These are phyloP conservation scores for Uronychia binucleata DNA, from an alignment of 73 alveolate genomes.

Conservation along the genomic window DNA sequence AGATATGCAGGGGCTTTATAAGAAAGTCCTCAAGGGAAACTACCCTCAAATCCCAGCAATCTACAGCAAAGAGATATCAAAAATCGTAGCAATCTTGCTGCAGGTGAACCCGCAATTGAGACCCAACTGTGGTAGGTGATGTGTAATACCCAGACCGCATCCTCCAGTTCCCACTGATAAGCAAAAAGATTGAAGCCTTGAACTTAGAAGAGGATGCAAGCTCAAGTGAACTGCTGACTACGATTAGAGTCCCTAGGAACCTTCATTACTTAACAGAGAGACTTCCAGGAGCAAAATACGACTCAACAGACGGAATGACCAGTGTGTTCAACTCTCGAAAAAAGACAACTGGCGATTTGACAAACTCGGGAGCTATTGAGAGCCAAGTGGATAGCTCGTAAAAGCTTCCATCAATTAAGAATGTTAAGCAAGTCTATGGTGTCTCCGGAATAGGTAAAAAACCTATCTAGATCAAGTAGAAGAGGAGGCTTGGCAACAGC, in stretches of 20 bases:
- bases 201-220: constrained; percentile 38
- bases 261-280: constrained; percentile 78
- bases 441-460: neutral
- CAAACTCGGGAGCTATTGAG: constrained; percentile 2
- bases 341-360: neutral
- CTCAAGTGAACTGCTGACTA: constrained; percentile 50
- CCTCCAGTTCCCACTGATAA: neutral
- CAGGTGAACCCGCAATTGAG: constrained; percentile 16
- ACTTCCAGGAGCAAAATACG: constrained; percentile 87
- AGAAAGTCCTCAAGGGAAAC: constrained; percentile 54
- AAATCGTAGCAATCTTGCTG: neutral
- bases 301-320: neutral
- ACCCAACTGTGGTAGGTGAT: constrained; percentile 58
- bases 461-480: neutral
- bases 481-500: neutral
- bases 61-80: neutral
- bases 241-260: constrained; percentile 84
- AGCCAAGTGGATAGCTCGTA: constrained; percentile 14
- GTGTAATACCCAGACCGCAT: constrained; percentile 22
- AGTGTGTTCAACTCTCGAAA: neutral
- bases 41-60: neutral
- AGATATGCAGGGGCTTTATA: constrained; percentile 74
- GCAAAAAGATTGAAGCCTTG: neutral
- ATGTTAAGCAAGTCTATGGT: neutral
- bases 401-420: neutral